These are phyloP conservation scores for Hypoxylon sp. DNA, from an alignment of 2,329 filamentous ascomycete species.

Conservation along the genomic window DNA sequence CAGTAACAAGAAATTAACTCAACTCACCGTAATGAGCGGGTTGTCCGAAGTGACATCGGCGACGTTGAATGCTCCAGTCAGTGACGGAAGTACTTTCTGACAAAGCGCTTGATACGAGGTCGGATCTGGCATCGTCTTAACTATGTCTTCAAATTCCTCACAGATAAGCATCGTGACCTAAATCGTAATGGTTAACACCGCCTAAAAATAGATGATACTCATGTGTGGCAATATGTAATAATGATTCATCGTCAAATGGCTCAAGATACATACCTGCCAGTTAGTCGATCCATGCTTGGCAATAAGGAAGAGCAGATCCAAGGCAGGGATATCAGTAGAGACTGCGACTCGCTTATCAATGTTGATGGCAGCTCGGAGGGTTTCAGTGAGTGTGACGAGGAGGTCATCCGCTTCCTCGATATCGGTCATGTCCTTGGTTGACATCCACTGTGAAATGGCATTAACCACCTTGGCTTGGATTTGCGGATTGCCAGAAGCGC, in stretches of 20 bases:
- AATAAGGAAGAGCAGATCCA: slow-evolving; percentile 88
- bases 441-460: slow-evolving; percentile 81
- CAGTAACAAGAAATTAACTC: background rate
- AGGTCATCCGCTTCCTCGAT: slow-evolving; percentile 92
- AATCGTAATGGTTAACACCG: slow-evolving; percentile 25
- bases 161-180: slow-evolving; percentile 84
- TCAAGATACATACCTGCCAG: slow-evolving; percentile 73
- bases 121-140: slow-evolving; percentile 75
- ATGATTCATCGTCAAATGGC: background rate
- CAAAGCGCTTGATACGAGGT: slow-evolving; percentile 85
- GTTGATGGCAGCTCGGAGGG: slow-evolving; percentile 84
- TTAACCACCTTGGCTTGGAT: slow-evolving; percentile 63
- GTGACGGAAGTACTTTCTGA: slow-evolving; percentile 85
- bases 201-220: background rate
- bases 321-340: slow-evolving; percentile 77
- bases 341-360: slow-evolving; percentile 83
- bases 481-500: slow-evolving; percentile 71
- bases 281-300: slow-evolving; percentile 90
- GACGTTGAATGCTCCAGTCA: slow-evolving; percentile 91
- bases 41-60: slow-evolving; percentile 88
- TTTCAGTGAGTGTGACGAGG: slow-evolving; percentile 89
- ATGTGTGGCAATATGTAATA: background rate
- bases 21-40: slow-evolving; percentile 79
- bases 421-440: slow-evolving; percentile 84
- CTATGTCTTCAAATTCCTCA: slow-evolving; percentile 93